Base-by-base conservation (phyloP, 1,139 yeast species). In the Komagataea norvegica region DNA sequence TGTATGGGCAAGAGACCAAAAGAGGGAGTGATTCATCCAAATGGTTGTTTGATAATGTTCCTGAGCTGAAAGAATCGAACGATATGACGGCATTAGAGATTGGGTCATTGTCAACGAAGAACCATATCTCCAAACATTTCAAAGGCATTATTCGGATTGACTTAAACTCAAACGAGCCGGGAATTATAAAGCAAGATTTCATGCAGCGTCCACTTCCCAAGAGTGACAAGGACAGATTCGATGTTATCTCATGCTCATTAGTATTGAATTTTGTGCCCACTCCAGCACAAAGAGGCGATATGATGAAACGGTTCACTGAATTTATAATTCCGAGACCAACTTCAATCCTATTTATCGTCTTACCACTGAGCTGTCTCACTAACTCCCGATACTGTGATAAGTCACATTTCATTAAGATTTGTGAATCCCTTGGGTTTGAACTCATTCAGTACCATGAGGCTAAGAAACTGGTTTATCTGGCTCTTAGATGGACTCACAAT, bases 1-100 rank as follows among this genome's bases (percentile, higher is more conserved):
- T 84, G 1, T 76, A 79, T 35, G 97, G 97, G 0, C 97, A 89
- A 52, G 75, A 77, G 42, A 60, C 62, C 1, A 70, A 70, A 33
- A 62, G 97, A 45, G 97, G 97, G 1, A 95, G 96, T 2, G 97
- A 89, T 57, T 85, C 96, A 0, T 87, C 95, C 1, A 84, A 81
- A 49, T 88, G 96, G 96, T 57, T 86, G 13, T 54, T 54, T 32
- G 72, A 66, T 27, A 49, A 61, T 42, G 47, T 57, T 29, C 49
- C 53, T 8, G 51, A 52, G 19, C 36, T 54, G 11, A 47, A 49
- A 31, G 40, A 52, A 4, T 47, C 53, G 17, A 57, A 47, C 14
- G 82, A 53, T 8, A 47, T 55, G 17, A 58, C 47, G 15, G 84
- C 94, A 0, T 65, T 89, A 26, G 97, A 89, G 59, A 79, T 89